These are phyloP conservation scores for Solanum pinnatisectum DNA, from an alignment of 257 asterid species.

Conservation along the genomic window DNA sequence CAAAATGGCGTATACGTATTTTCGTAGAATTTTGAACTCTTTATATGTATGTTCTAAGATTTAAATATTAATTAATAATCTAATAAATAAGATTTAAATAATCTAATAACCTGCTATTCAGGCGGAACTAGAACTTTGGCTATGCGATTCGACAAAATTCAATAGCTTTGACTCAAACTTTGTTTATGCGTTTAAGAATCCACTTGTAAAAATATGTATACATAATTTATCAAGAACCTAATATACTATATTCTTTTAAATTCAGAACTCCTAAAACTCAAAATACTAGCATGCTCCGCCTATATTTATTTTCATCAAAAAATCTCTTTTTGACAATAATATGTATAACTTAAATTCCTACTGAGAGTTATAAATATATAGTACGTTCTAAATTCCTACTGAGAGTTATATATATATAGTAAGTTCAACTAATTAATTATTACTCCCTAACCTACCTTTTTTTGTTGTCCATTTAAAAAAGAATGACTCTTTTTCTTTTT, in stretches of 20 bases:
- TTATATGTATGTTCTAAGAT: background rate
- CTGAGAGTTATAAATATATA: background rate
- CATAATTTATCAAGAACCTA: too few relatives aligned
- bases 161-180: too few relatives aligned
- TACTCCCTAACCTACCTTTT: too few relatives aligned
- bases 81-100: too few relatives aligned
- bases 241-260: background rate
- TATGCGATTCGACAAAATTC: too few relatives aligned
- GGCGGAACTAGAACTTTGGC: too few relatives aligned
- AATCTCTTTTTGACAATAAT: background rate
- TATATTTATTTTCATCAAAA: background rate
- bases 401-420: too few relatives aligned
- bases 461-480: too few relatives aligned
- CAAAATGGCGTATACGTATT: background rate
- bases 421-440: background rate
- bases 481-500: too few relatives aligned
- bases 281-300: background rate
- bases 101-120: too few relatives aligned
- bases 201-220: background rate
- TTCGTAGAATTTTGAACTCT: background rate
- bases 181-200: background rate
- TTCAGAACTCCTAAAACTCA: background rate
- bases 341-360: background rate
- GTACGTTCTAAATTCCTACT: too few relatives aligned
- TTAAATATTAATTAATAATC: too few relatives aligned